Evolutionary conservation across 2,329 filamentous ascomycete genomes (phyloP), one percentile per base, ranked within the genome.

Genomic region (Aureobasidium sp.): DNA sequence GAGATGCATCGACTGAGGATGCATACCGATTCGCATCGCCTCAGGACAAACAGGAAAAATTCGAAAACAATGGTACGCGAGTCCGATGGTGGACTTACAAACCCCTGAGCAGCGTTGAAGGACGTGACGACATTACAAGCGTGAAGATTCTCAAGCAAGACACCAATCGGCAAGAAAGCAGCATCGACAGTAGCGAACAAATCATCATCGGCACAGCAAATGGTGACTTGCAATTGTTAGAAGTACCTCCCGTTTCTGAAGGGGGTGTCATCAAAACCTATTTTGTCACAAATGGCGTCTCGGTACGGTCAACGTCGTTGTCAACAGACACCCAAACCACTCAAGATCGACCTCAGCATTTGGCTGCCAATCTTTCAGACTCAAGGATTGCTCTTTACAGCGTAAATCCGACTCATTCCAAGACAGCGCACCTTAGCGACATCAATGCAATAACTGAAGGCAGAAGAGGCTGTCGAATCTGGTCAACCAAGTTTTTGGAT

Each of bases 111-210:
- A 69, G 74, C 39, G 64, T 67, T 21, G 78, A 79, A 55, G 80
- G 71, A 48, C 63, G 74, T 52, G 79, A 84, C 61, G 81, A 85
- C 62, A 78, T 85, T 29, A 79, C 78, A 16, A 71, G 74, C 25
- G 57, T 84, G 44, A 77, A 78, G 58, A 60, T 84, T 1, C 61
- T 85, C 25, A 67, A 67, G 24, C 67, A 72, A 14, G 19, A 47
- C 14, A 8, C 16, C 10, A 27, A 42, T 6, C 70, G 74, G 51
- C 62, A 61, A 51, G 57, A 61, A 42, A 64, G 64, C 35, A 60
- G 62, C 2, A 19, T 40, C 21, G 35, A 40, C 11, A 56, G 60
- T 17, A 55, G 61, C 4, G 66, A 68, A 57, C 66, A 74, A 41
- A 60, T 83, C 24, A 71, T 83, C 3, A 72, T 79, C 41, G 79